Conservation (phyloP, 106 monocot species). For the Dendrobium catenatum region DNA sequence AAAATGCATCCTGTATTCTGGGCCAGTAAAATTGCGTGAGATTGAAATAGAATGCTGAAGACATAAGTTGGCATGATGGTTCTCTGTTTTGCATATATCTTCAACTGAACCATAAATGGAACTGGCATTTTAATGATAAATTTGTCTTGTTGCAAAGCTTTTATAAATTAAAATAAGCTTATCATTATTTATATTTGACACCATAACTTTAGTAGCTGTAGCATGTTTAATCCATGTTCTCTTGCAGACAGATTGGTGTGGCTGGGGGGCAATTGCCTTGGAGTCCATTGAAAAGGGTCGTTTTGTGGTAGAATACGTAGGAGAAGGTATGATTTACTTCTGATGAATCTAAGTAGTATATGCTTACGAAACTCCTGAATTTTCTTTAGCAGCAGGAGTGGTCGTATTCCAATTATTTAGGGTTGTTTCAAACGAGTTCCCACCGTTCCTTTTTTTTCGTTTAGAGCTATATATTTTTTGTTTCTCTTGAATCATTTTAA, state of each 20-base stretch:
- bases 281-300: constrained; percentile 73
- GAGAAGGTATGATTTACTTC: constrained; percentile 66
- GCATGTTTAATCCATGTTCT: neutral
- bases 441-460: neutral
- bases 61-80: neutral
- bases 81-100: neutral
- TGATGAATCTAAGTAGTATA: neutral
- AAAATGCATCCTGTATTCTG: neutral
- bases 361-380: neutral
- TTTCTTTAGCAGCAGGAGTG: neutral
- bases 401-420: neutral
- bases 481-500: neutral
- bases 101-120: neutral
- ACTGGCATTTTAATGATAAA: neutral
- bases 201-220: neutral
- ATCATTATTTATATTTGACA: neutral
- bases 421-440: neutral
- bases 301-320: constrained; percentile 95
- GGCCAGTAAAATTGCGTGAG: neutral
- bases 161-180: neutral
- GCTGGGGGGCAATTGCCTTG: constrained; percentile 82
- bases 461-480: neutral
- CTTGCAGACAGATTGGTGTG: constrained; percentile 81
- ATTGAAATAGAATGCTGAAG: neutral
- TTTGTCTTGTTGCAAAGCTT: neutral